Evolutionary conservation across 2,329 filamentous ascomycete genomes (phyloP), one percentile per base, ranked within the genome.

Genomic region (Talaromyces pinophilus): DNA sequence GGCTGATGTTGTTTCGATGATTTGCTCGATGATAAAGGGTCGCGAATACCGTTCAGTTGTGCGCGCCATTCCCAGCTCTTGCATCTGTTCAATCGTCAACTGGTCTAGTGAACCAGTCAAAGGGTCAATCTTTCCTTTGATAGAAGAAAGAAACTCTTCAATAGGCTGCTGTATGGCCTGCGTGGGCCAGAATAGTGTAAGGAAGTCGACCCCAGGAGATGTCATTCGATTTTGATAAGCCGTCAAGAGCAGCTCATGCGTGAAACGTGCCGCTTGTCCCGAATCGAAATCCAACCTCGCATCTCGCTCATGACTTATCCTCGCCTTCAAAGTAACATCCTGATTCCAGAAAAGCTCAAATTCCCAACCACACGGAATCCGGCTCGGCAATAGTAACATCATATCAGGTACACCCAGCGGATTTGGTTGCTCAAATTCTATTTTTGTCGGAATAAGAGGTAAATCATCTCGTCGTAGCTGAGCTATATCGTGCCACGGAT

Each of bases 401-500:
- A 74, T 71, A n/a, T 67, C 55, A 13, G 68, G 62, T 40, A 72
- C 60, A 19, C 57, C 67, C 25, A 70, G 59, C 6, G 44, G 13
- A 55, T 62, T 59, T 35, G 67, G 59, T 8, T 60, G 57, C 15
- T 55, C 57, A 54, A 75, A 69, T n/a, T 63, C 65, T 22, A 76
- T 65, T 5, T 64, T 59, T 6, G 64, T 72, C 35, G 69, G 70
- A 63, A 70, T 69, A 4, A 73, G 69, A 2, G 63, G 57, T 11
- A 63, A 35, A 22, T 66, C 46, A 17, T 59, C 59, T 60, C 67
- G 55, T 74, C 77, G 79, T n/a, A 66, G 62, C 42, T 69, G 68
- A 33, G 78, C 73, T 68, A 82, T 63, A 8, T 70, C 68, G 17
- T 71, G 52, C 81, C 80, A 83, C 0, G 80, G 78, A 66, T 79